Base-by-base conservation (phyloP, 495 filamentous ascomycete species). In the Aspergillus cavernicola region DNA sequence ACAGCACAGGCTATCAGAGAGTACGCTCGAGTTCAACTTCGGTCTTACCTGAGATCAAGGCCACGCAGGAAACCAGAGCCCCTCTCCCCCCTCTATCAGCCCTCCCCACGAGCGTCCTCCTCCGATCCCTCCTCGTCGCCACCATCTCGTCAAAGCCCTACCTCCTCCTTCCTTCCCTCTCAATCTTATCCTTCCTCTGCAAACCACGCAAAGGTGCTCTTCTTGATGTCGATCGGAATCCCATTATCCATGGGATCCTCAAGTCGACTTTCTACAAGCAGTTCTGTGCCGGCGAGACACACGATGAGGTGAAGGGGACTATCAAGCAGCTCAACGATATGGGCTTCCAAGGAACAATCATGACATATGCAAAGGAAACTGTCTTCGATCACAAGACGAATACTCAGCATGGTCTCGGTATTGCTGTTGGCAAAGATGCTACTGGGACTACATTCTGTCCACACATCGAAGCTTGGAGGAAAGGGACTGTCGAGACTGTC, bases 401-500 rank as follows among this genome's bases (percentile, higher is more conserved):
- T 2, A 52, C 56, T 5, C 47, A 66, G n/a, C 53, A 64, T 10
- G 65, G 64, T 6, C 56, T 68, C 7, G 62, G 65, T 0, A 53
- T 64, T 47, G 50, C 57, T 15, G 52, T 56, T 4, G 15, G 4
- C n/a, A 12, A 51, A 66, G 31, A 51, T 28, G 42, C 61, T 39
- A 36, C 55, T 24, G 43, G 60, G 22, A 5, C 56, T 2, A 9
- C 4, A 0, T 42, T 52, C 8, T 72, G 70, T 40, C 71, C 73
- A 29, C 84, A 88, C 55, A 82, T 92, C 41, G 72, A 74, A 38
- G 74, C 78, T 3, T 95, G 89, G 89, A 72, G 77, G 20, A 72
- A 79, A 18, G 88, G 88, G 5, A 86, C 85, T 8, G 41, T 90
- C 19, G 77, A 86, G 57, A 92, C 89, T 0, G 80, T 96, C 3